Percentiles rank a stretch among this genome's conserved stretches.
phyloP scores from a whole-genome alignment of 768 basidiomycete species.

The Lactifluus piperatus region DNA sequence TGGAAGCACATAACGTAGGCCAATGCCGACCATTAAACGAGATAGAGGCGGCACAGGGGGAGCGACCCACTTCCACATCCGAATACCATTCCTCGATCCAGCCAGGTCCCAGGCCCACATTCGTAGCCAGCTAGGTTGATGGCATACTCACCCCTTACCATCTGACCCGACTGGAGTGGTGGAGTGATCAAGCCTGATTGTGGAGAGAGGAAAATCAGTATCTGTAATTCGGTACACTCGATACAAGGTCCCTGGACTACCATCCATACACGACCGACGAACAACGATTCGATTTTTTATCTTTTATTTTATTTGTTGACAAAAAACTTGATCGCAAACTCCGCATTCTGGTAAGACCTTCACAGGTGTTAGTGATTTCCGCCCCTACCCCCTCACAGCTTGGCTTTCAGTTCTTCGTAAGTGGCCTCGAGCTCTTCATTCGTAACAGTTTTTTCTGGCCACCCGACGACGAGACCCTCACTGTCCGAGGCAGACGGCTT shows the following conservation, averaged over 20 bases:
- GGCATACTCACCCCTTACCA: background rate
- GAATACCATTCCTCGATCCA: background rate
- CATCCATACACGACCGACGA: too few species aligned
- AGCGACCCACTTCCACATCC: background rate
- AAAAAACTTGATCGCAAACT: too few species aligned
- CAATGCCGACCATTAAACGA: too few species aligned
- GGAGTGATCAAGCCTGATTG: background rate
- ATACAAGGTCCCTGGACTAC: background rate
- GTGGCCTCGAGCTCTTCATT: slow-evolving; percentile 57
- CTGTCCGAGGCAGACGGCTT: slow-evolving; percentile 58
- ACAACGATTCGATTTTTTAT: too few species aligned
- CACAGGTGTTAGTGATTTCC: too few species aligned
- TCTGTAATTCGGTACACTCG: background rate
- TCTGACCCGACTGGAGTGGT: background rate
- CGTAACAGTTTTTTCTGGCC: slow-evolving; percentile 56
- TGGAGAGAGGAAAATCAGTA: too few species aligned
- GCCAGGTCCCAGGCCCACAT: background rate
- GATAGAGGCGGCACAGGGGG: too few species aligned
- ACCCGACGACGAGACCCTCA: slow-evolving; percentile 74
- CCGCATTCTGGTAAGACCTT: too few species aligned
- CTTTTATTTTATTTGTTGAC: too few species aligned
- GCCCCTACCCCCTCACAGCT: slow-evolving; percentile 30
- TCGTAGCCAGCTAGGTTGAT: background rate
- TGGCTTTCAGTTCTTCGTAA: slow-evolving; percentile 50
- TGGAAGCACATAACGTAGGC: background rate